These are phyloP conservation scores for Cyclotella choctawhatcheeana DNA, from an alignment of 108 stramenopile genomes.

Conservation along the genomic window DNA sequence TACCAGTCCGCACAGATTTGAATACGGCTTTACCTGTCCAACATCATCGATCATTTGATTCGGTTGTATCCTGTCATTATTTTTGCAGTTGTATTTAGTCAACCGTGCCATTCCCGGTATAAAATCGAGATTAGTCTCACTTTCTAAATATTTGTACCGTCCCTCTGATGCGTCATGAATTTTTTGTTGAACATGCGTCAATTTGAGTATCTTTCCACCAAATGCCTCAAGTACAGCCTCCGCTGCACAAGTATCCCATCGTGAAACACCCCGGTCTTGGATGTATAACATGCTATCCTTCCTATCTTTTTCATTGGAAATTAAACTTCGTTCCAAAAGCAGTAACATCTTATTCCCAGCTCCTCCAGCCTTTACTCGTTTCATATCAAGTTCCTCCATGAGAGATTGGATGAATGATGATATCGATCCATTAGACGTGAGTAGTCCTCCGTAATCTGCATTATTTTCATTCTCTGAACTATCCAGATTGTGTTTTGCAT, in stretches of 20 bases:
- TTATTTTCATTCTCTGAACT: not conserved
- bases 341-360: constrained; percentile 74
- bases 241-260: constrained; percentile 73
- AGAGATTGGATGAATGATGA: constrained; percentile 60
- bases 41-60: constrained; percentile 36
- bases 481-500: constrained; percentile 29
- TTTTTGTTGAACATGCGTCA: constrained; percentile 33
- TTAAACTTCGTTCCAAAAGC: constrained; percentile 52
- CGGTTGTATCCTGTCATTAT: constrained; percentile 11
- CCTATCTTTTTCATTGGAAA: not conserved
- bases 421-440: constrained; percentile 66
- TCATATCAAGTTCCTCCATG: constrained; percentile 36
- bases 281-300: constrained; percentile 47
- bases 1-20: constrained; percentile 63
- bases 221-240: constrained; percentile 63
- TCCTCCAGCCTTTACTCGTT: constrained; percentile 52
- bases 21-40: constrained; percentile 52
- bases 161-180: not conserved
- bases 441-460: too few species aligned
- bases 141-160: constrained; percentile 57
- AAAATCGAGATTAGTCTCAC: constrained; percentile 61
- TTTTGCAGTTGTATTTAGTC: constrained; percentile 56
- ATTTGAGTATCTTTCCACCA: constrained; percentile 59
- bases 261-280: constrained; percentile 66
- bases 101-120: constrained; percentile 38